Conservation (phyloP, 805 yeast genomes). For the Monosporozyma aerobia region DNA sequence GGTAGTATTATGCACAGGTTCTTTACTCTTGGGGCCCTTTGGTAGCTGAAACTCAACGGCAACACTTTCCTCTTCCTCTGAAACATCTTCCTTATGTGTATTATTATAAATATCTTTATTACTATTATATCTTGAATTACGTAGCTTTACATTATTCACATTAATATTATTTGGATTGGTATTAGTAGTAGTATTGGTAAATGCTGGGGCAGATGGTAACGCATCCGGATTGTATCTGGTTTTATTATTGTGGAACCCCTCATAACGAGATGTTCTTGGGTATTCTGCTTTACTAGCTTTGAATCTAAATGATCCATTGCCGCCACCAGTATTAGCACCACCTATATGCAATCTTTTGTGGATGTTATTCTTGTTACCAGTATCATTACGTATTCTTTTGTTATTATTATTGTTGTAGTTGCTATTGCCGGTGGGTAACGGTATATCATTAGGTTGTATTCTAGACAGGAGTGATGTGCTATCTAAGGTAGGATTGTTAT, state of each 20-base stretch:
- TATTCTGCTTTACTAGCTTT: not conserved
- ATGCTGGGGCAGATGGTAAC: not conserved
- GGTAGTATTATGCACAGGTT: not conserved
- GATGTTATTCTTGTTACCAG: not conserved
- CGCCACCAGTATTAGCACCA: too few relatives aligned
- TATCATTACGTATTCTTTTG: not conserved
- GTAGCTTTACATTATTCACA: not conserved
- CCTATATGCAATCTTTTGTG: conserved; percentile 1
- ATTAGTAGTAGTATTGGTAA: not conserved
- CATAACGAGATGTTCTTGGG: conserved; percentile 3
- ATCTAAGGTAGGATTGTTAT: not conserved
- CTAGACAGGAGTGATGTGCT: not conserved
- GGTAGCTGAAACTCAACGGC: conserved; percentile 10
- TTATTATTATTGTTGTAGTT: not conserved
- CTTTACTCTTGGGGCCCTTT: conserved; percentile 18
- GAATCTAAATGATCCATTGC: not conserved
- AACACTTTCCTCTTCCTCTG: not conserved
- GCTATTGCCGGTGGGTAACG: not conserved
- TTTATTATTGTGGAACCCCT: not conserved
- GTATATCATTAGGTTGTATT: not conserved
- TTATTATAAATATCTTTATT: not conserved
- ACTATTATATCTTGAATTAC: conserved; percentile 2
- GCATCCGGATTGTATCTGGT: not conserved
- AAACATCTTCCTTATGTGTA: not conserved
- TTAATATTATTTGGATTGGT: not conserved